Conservation (phyloP, 2,329 filamentous ascomycete species). For the Stemphylium vesicarium region DNA sequence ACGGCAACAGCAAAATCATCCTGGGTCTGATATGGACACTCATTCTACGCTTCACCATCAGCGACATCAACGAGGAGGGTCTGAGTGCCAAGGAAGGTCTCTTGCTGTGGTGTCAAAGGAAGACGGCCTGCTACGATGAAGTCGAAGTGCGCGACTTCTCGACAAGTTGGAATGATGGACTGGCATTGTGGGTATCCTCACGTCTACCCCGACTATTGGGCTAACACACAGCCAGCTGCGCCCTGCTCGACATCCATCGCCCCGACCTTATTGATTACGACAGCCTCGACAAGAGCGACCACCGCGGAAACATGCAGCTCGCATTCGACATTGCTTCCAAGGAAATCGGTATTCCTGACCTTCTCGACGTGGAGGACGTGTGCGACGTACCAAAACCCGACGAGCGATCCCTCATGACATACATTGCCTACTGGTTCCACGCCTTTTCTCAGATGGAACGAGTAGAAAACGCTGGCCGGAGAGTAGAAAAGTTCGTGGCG, state of each 20-base stretch:
- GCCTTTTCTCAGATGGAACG: constrained; percentile 99
- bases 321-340: constrained; percentile 95
- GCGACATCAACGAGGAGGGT: constrained; percentile 96
- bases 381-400: constrained; percentile 96
- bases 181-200: constrained; percentile 70
- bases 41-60: constrained; percentile 97
- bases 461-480: constrained; percentile 93
- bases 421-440: constrained; percentile 99
- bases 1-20: constrained; percentile 97
- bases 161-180: constrained; percentile 92
- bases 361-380: constrained; percentile 97
- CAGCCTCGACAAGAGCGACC: constrained; percentile 88
- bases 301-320: constrained; percentile 95
- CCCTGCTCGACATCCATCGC: constrained; percentile 92
- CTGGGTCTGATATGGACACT: constrained; percentile 97
- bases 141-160: constrained; percentile 96
- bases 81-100: constrained; percentile 97
- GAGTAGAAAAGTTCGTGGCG: constrained; percentile 97
- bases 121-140: constrained; percentile 97
- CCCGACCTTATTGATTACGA: constrained; percentile 98
- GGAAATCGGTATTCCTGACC: constrained; percentile 94
- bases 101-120: constrained; percentile 95
- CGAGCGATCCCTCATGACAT: constrained; percentile 97
- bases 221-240: constrained; percentile 63
- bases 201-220: not conserved